Base-by-base conservation (phyloP, 23 red algal genomes). In the Gracilaria gracilis region DNA sequence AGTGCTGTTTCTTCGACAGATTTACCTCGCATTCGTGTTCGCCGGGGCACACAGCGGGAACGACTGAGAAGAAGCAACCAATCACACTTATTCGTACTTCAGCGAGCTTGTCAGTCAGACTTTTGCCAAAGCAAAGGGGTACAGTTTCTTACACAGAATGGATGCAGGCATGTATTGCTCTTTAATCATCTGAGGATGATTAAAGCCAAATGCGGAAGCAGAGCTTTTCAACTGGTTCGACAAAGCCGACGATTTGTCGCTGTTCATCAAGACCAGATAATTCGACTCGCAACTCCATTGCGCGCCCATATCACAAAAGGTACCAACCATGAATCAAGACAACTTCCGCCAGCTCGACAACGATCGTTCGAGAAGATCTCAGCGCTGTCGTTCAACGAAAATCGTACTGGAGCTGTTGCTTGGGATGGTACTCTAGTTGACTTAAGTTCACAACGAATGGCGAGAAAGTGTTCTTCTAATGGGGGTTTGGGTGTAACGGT, bases 401-500 rank as follows among this genome's bases (percentile, higher is more conserved):
- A 75, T 32, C 69, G 69, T 16, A 75, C 69, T 21, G 69, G 17
- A 15, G 69, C 69, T 5, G 29, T 75, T 40, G 69, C 69, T 7
- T 47, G 39, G 35, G 69, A 75, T 47, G 69, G 69, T 17, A 47
- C 36, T 16, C 19, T 19, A 21, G 69, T 75, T 2, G 69, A 75
- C 36, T 21, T 75, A 32, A 46, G 36, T 46, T 17, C 69, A 15
- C 69, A 75, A 75, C 14, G n/a, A 44, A 75, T 25, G 16, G 69
- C 36, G 16, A 1, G 37, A 15, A 40, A 67, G 6, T 93, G 89
- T 80, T 84, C 71, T 9, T n/a, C 36, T 1, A 75, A 51, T 15
- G 61, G 48, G 19, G 89, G 89, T 27, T 38, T 71, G 42, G 89
- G 79, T 50, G 89, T 93, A 5, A 75, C 62, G 24, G 69, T 88